Percentiles rank a stretch among this genome's conserved stretches.
Conservation (phyloP, 2,329 filamentous ascomycete genomes). For the Aspergillus carbonarius region DNA sequence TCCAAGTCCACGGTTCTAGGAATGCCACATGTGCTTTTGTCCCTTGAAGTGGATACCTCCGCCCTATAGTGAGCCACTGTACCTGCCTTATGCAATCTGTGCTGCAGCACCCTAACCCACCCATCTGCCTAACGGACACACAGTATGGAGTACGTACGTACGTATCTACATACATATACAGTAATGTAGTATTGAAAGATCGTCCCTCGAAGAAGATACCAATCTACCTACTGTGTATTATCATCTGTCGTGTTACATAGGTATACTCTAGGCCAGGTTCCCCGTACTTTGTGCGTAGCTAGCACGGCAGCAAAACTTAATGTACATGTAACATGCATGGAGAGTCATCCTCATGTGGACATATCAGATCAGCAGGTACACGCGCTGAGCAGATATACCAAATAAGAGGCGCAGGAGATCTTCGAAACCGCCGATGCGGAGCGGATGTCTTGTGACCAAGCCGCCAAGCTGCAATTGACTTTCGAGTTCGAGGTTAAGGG, state of each 20-base stretch:
- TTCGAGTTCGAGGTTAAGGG: background rate
- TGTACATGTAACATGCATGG: slow-evolving; percentile 8
- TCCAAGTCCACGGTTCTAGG: slow-evolving; percentile 4
- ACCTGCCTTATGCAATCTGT: background rate
- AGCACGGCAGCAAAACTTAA: background rate
- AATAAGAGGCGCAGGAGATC: background rate
- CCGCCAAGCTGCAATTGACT: slow-evolving; percentile 15
- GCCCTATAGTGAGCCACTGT: background rate
- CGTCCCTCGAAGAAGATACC: background rate
- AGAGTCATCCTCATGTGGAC: slow-evolving; percentile 2
- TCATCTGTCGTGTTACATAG: background rate
- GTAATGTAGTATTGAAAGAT: background rate
- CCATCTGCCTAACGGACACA: background rate
- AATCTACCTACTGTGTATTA: background rate
- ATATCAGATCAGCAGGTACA: slow-evolving; percentile 1
- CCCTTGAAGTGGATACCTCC: background rate
- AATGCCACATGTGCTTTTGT: slow-evolving; percentile 12
- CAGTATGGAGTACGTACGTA: background rate
- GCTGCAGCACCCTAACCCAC: background rate
- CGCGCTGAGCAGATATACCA: background rate
- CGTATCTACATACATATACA: too few relatives aligned
- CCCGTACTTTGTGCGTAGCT: background rate
- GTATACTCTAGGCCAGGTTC: background rate
- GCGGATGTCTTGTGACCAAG: slow-evolving; percentile 9
- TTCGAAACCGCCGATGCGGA: background rate